These are phyloP conservation scores for Coniochaeta sp. DNA, from an alignment of 2,329 filamentous ascomycete species.

Conservation along the genomic window DNA sequence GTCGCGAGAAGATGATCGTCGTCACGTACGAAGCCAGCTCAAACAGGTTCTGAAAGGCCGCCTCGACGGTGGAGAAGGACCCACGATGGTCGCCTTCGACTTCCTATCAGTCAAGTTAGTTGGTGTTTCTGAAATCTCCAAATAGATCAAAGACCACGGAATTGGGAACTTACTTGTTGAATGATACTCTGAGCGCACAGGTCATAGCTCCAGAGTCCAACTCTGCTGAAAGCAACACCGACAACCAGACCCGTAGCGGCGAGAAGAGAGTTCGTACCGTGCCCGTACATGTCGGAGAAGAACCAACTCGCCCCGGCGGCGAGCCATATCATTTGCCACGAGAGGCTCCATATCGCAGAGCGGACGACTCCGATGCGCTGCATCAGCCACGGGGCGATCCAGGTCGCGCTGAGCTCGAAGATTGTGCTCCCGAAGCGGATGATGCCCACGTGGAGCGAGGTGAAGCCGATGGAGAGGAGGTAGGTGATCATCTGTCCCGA, in stretches of 20 bases:
- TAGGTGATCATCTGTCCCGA: conserved; percentile 59
- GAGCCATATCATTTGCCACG: conserved; percentile 57
- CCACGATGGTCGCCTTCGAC: conserved; percentile 51
- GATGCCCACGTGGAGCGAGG: conserved; percentile 41
- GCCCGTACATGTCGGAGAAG: conserved; percentile 17
- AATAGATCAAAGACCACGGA: too few species aligned
- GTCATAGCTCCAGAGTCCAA: conserved; percentile 57
- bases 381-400: conserved; percentile 50
- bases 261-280: conserved; percentile 17
- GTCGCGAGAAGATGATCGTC: conserved; percentile 57
- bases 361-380: conserved; percentile 47
- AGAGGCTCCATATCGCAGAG: conserved; percentile 63
- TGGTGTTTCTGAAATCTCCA: too few species aligned
- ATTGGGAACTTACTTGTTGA: conserved; percentile 41
- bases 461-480: conserved; percentile 46
- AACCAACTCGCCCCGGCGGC: conserved; percentile 35
- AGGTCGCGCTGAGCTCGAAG: conserved; percentile 55
- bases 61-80: conserved; percentile 61
- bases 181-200: conserved; percentile 52
- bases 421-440: conserved; percentile 43
- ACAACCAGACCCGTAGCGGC: conserved; percentile 39
- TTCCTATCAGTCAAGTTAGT: conserved; percentile 27
- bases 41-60: conserved; percentile 60
- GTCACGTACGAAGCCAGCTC: conserved; percentile 59
- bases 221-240: conserved; percentile 45